These are phyloP conservation scores for Kwoniella sp. DNA, from an alignment of 768 basidiomycete species.

Conservation along the genomic window DNA sequence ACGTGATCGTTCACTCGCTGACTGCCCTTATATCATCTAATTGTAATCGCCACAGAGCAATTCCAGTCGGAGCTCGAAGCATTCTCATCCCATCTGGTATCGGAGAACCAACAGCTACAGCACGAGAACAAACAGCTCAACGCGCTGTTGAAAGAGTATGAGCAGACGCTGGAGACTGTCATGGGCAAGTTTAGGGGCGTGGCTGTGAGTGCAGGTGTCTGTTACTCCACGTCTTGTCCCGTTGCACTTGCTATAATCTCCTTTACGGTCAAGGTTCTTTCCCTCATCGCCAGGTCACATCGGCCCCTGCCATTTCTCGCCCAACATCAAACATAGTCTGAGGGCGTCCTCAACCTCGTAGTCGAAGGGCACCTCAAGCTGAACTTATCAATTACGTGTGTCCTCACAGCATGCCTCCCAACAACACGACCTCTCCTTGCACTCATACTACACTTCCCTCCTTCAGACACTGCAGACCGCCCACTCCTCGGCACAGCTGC, in stretches of 20 bases:
- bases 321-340: too few species aligned
- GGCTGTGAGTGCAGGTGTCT: constrained; percentile 65
- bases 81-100: constrained; percentile 80
- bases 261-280: too few species aligned
- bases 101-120: constrained; percentile 88
- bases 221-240: neutral
- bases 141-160: constrained; percentile 87
- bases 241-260: too few species aligned
- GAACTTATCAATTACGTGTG: too few species aligned
- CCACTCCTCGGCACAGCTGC: constrained; percentile 57
- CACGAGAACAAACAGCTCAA: constrained; percentile 96
- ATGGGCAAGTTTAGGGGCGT: constrained; percentile 95
- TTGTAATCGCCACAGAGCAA: constrained; percentile 76
- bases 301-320: too few species aligned
- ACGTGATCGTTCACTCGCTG: too few species aligned
- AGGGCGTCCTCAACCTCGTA: too few species aligned
- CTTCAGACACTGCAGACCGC: constrained; percentile 59
- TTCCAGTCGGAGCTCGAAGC: constrained; percentile 93
- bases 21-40: too few species aligned
- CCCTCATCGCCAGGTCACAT: too few species aligned
- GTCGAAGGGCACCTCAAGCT: too few species aligned
- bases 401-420: constrained; percentile 76
- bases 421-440: constrained; percentile 81
- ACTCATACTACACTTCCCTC: constrained; percentile 85
- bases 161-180: constrained; percentile 88